Evolutionary conservation across 2,329 filamentous ascomycete genomes (phyloP).

Genomic region (Aspergillus piperis): DNA sequence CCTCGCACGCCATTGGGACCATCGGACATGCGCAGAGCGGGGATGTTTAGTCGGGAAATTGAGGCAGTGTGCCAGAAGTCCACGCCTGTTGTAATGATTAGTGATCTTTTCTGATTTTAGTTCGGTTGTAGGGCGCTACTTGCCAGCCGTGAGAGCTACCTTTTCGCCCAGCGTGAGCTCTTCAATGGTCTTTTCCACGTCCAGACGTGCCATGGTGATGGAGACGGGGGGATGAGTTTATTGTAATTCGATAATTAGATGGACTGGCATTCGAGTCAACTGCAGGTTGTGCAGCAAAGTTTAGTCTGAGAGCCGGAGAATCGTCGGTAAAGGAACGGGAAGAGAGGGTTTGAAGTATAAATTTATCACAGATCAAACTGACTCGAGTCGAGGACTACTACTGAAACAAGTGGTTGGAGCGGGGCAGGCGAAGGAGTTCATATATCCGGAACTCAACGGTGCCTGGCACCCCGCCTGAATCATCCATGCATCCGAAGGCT

Average conservation of each 20-base stretch:
- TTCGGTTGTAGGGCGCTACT: conserved; percentile 17
- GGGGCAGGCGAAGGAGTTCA: background rate
- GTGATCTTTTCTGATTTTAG: background rate
- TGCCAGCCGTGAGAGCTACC: conserved; percentile 46
- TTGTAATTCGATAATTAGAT: no score
- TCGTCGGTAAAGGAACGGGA: background rate
- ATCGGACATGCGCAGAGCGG: conserved; percentile 67
- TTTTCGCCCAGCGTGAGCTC: conserved; percentile 61
- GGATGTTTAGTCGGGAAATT: conserved; percentile 64
- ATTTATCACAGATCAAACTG: no score
- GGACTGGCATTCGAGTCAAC: no score
- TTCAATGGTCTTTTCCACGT: conserved; percentile 53
- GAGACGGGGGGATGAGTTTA: background rate
- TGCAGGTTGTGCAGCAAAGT: no score
- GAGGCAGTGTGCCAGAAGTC: conserved; percentile 72
- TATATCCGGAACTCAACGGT: background rate
- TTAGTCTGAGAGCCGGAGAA: no score
- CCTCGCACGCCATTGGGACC: conserved; percentile 71
- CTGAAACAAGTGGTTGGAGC: background rate
- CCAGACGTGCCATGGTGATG: conserved; percentile 35
- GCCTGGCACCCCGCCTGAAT: background rate
- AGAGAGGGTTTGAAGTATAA: background rate
- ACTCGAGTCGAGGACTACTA: no score
- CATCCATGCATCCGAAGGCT: background rate
- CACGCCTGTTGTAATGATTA: conserved; percentile 25